A percentile compares a stretch with the other conserved stretches of the same genome.
These are phyloP conservation scores for Erodium chrysanthum DNA, from an alignment of 441 rosid species.

Conservation along the genomic window DNA sequence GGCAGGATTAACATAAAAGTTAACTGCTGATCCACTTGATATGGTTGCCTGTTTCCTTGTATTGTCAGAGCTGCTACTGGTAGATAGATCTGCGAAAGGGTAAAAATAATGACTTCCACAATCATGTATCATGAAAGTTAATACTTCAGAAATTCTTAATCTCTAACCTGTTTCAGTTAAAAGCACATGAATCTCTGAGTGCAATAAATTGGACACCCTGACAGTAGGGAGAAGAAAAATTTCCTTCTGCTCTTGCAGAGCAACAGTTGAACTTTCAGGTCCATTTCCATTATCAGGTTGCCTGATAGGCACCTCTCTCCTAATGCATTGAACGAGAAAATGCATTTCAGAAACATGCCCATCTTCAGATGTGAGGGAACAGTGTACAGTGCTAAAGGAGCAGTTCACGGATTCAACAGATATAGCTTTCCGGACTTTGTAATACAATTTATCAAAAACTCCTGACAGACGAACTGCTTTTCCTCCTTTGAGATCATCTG, in stretches of 20 bases:
- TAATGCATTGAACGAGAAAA: conserved; percentile 68
- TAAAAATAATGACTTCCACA: conserved; percentile 20
- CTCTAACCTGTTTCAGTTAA: conserved; percentile 65
- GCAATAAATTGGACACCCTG: conserved; percentile 62
- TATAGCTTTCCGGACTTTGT: conserved; percentile 68
- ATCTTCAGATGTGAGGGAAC: conserved; percentile 52
- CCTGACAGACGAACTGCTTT: conserved; percentile 86
- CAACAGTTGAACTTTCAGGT: conserved; percentile 36
- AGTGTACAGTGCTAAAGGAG: conserved; percentile 65
- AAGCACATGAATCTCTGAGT: conserved; percentile 56
- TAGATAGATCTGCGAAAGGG: conserved; percentile 42
- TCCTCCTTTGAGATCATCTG: conserved; percentile 83
- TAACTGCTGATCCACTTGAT: conserved; percentile 58
- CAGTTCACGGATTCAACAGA: conserved; percentile 44
- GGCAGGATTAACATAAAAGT: conserved; percentile 80
- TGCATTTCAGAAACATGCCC: conserved; percentile 43
- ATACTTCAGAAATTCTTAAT: conserved; percentile 19
- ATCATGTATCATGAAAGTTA: conserved; percentile 12
- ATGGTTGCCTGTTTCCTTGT: conserved; percentile 71
- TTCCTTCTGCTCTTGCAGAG: conserved; percentile 80
- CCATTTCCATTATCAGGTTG: conserved; percentile 46
- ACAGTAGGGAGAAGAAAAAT: conserved; percentile 88
- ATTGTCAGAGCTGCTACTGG: conserved; percentile 29
- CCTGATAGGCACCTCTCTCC: conserved; percentile 63
- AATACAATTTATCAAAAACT: conserved; percentile 68